Percentiles rank a stretch among this genome's conserved stretches.
phyloP scores from a whole-genome alignment of 1,139 yeast genomes.

The Barnettozyma hawaiiensis region DNA sequence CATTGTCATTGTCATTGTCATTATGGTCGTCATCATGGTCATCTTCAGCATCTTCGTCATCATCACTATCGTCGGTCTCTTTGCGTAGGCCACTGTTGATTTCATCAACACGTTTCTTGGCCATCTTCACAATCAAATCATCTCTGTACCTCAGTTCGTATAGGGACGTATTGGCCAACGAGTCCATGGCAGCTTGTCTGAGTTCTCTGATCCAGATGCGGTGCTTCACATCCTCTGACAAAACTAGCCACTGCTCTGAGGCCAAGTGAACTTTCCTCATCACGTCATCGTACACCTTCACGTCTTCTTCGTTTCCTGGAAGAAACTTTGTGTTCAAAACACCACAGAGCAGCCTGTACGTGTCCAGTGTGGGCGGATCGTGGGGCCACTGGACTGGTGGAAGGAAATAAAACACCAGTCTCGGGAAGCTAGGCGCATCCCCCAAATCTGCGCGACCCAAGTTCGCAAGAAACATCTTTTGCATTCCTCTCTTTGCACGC shows the following conservation, averaged over 20 bases:
- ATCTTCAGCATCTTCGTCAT: slow-evolving; percentile 1
- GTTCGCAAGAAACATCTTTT: slow-evolving; percentile 31
- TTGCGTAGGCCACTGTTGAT: slow-evolving; percentile 4
- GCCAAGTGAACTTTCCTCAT: slow-evolving; percentile 35
- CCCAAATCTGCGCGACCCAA: slow-evolving; percentile 37
- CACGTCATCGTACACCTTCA: slow-evolving; percentile 18
- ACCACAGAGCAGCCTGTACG: slow-evolving; percentile 30
- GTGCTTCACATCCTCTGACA: slow-evolving; percentile 30
- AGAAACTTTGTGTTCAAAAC: slow-evolving; percentile 23
- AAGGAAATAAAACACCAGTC: slow-evolving; percentile 40
- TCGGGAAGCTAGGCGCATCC: slow-evolving; percentile 41
- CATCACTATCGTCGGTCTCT: slow-evolving; percentile 4
- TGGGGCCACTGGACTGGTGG: slow-evolving; percentile 44
- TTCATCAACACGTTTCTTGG: slow-evolving; percentile 17
- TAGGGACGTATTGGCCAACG: slow-evolving; percentile 35
- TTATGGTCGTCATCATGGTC: slow-evolving; percentile 3
- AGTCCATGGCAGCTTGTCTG: slow-evolving; percentile 39
- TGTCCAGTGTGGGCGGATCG: slow-evolving; percentile 42
- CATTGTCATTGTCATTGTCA: slow-evolving; percentile 2
- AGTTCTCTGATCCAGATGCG: slow-evolving; percentile 41
- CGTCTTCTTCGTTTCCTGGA: slow-evolving; percentile 9
- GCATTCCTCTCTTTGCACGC: slow-evolving; percentile 32
- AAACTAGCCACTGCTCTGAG: slow-evolving; percentile 38
- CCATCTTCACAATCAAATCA: slow-evolving; percentile 32
- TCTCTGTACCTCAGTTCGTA: slow-evolving; percentile 39